Base-by-base conservation (phyloP, 371 early-diverging fungal genomes). In the Rhizopus arrhizus region DNA sequence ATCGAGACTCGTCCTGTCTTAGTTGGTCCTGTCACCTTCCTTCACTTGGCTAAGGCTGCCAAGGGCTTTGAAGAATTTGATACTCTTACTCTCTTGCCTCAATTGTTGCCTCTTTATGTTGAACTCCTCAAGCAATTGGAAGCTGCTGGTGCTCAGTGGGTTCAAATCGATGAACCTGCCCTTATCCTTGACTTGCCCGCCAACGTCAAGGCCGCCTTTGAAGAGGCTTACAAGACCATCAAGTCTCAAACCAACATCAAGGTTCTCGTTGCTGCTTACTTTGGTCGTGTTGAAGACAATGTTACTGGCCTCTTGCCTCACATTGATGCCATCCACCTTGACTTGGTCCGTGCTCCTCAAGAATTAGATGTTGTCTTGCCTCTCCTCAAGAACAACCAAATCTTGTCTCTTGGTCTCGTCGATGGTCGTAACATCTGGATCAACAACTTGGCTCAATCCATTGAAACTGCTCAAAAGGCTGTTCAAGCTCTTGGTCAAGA, bases 351-450 rank as follows among this genome's bases (percentile, higher is more conserved):
- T 62, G 93, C 91, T 38, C 89, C 90, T 47, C 83, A 85, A 59
- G 91, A 96, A 65, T 78, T 96, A 42, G 90, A 92, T 61, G 62
- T 75, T 35, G 82, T 90, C 51, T 70, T 91, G 58, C 73, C 80
- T 62, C 61, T 89, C 41, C 72, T 83, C 52, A 64, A 70, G 31
- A 69, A 72, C 64, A 66, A 74, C 50, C 84, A 89, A 66, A 65
- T 81, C 53, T 80, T 96, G 47, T 95, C 96, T 28, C 84, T 93
- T 55, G 97, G 97, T 74, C 82, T 96, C 50, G 81, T 95, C 65
- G 87, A 96, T 76, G 98, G 98, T 52, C 92, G 98, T 70, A 97
- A 97, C 87, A 88, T 97, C 77, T 97, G 98, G 98, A 95, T 93
- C 83, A 82, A 90, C 67, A 89, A 96, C 82, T 75, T 95, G 50